These are phyloP conservation scores for Fusarium chaquense DNA, from an alignment of 2,329 filamentous ascomycete species.

Conservation along the genomic window DNA sequence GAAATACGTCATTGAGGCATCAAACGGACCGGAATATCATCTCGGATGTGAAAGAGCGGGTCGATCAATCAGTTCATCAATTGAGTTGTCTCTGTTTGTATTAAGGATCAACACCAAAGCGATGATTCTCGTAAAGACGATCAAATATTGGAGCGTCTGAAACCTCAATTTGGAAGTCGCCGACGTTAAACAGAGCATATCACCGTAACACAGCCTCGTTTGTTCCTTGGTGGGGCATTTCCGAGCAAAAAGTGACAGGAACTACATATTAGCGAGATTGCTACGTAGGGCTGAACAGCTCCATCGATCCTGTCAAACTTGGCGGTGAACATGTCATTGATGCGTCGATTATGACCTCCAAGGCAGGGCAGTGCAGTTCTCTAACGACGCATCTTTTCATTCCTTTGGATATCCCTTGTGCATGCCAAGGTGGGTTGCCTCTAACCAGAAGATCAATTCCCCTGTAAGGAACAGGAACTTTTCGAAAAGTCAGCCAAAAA, in stretches of 20 bases:
- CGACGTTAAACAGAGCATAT: not conserved
- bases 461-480: not conserved
- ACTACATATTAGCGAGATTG: not conserved
- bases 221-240: not conserved
- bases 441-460: not conserved
- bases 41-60: constrained; percentile 18
- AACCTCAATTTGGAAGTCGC: not conserved
- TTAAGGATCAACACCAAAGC: not conserved
- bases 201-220: not conserved
- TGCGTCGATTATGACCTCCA: not conserved
- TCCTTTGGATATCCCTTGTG: not conserved
- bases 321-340: not conserved
- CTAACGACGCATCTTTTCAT: not conserved
- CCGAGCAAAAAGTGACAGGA: not conserved
- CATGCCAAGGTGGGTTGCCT: not conserved
- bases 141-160: not conserved
- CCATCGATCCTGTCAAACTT: not conserved
- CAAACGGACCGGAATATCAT: constrained; percentile 29
- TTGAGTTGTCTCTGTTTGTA: not conserved
- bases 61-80: not conserved
- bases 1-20: constrained; percentile 20
- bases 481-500: not conserved
- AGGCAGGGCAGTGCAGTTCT: not conserved
- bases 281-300: constrained; percentile 5
- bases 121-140: not conserved